Conservation (phyloP, 2,329 filamentous ascomycete genomes). For the Apiospora pterosperma region DNA sequence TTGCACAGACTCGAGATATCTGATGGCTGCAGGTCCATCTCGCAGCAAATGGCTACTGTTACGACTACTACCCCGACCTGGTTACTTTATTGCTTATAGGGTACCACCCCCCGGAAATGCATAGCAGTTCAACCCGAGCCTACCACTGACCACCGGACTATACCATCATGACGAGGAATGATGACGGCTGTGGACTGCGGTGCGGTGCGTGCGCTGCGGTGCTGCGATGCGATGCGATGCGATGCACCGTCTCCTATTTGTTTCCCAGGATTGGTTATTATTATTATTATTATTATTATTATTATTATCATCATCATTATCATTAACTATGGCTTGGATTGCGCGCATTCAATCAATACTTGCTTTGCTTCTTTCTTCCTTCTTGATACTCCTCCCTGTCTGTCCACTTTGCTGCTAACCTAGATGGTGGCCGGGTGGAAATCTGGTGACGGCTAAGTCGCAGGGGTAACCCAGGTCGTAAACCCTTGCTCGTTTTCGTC, state of each 20-base stretch:
- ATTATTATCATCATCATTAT: no score
- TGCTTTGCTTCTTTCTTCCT: not conserved
- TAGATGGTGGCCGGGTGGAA: not conserved
- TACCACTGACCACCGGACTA: not conserved
- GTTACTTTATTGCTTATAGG: not conserved
- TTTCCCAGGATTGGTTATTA: no score
- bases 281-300: no score
- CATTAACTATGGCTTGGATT: not conserved
- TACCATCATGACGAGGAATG: not conserved
- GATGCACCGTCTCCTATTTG: not conserved
- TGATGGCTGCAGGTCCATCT: conserved; percentile 3
- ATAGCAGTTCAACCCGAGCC: not conserved
- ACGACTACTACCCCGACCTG: not conserved
- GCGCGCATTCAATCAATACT: not conserved
- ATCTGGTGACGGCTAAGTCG: not conserved
- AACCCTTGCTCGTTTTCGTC: conserved; percentile 17
- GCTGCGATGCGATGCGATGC: conserved; percentile 1
- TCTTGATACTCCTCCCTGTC: not conserved
- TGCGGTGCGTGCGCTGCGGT: not conserved
- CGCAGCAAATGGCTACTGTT: not conserved
- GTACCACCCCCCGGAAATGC: not conserved
- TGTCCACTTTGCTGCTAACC: not conserved
- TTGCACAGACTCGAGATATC: not conserved
- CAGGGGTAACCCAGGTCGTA: not conserved
- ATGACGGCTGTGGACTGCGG: not conserved